Evolutionary conservation across 2,329 filamentous ascomycete genomes (phyloP).

Genomic region (Aspergillus puulaauensis): DNA sequence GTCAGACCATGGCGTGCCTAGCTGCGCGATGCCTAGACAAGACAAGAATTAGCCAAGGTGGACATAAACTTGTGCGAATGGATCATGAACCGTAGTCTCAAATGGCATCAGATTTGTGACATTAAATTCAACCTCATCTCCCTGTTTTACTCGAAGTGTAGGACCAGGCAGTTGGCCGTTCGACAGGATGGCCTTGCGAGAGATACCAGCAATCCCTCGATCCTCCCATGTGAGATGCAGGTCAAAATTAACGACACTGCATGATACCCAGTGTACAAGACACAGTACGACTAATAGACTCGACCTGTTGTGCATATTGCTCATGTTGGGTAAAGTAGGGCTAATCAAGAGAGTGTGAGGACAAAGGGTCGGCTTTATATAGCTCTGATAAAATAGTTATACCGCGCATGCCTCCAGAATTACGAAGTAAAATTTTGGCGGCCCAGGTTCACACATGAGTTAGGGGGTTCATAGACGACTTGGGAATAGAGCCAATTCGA

Average conservation of each 20-base stretch:
- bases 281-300: slow-evolving; percentile 8
- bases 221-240: slow-evolving; percentile 26
- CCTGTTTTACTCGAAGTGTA: slow-evolving; percentile 24
- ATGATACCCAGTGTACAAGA: slow-evolving; percentile 10
- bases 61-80: not conserved
- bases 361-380: not conserved
- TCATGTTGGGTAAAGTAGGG: not conserved
- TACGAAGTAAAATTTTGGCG: not conserved
- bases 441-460: not conserved
- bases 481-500: not conserved
- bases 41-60: not conserved
- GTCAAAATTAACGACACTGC: slow-evolving; percentile 9
- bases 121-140: slow-evolving; percentile 29
- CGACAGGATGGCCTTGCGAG: slow-evolving; percentile 25
- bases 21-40: slow-evolving; percentile 37
- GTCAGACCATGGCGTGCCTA: slow-evolving; percentile 59
- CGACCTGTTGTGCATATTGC: not conserved
- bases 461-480: not conserved
- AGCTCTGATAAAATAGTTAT: not conserved
- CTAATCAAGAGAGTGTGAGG: not conserved
- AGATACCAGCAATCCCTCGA: slow-evolving; percentile 22
- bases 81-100: slow-evolving; percentile 26
- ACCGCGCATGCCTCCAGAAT: not conserved
- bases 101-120: slow-evolving; percentile 31
- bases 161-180: slow-evolving; percentile 33